A percentile compares a stretch with the other conserved stretches of the same genome.
Evolutionary conservation across 2,329 filamentous ascomycete genomes (phyloP).

Genomic region (Neofusicoccum cordaticola): DNA sequence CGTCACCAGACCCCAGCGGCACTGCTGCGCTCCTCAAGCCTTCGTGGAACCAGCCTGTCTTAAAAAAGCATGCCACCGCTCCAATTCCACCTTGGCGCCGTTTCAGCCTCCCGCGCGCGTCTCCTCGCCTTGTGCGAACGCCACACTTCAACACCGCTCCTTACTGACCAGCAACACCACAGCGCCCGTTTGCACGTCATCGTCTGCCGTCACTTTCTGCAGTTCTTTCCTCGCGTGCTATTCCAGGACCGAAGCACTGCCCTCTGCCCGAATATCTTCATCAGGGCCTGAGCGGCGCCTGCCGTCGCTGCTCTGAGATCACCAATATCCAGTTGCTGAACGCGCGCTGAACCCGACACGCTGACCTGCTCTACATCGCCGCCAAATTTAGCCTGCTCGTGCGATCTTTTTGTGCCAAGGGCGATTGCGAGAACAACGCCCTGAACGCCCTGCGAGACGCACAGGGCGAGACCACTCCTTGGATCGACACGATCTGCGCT

Average conservation of each 20-base stretch:
- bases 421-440: not conserved
- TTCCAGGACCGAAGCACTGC: not conserved
- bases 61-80: not conserved
- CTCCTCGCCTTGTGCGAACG: not conserved
- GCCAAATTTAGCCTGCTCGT: not conserved
- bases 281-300: not conserved
- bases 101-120: not conserved
- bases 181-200: not conserved
- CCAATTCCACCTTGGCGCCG: not conserved
- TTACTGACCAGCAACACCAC: not conserved
- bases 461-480: not conserved
- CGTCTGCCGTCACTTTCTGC: no score
- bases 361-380: not conserved
- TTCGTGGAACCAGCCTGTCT: not conserved
- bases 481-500: constrained; percentile 10
- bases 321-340: not conserved
- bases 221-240: not conserved
- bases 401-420: not conserved
- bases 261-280: not conserved
- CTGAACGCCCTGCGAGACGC: constrained; percentile 1
- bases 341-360: not conserved
- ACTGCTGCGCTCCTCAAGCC: no score
- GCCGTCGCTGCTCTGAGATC: not conserved
- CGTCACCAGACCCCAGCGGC: not conserved
- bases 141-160: not conserved